Conservation (phyloP, 202 grass and related monocot genomes). For the Schoenoplectus triqueter region DNA sequence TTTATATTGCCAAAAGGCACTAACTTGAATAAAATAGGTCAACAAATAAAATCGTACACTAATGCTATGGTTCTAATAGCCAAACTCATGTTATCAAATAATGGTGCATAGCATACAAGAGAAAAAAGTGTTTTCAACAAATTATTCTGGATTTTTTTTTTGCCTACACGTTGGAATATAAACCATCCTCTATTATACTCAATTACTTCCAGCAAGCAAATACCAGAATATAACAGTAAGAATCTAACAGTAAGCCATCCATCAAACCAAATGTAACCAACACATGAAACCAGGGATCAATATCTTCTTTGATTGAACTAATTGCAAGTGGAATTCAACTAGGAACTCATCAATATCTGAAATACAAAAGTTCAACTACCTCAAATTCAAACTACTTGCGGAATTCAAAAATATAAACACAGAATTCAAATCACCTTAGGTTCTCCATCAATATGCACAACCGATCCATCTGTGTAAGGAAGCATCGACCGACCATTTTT, state of each 20-base stretch:
- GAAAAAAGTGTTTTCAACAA: not conserved
- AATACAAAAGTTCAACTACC: not conserved
- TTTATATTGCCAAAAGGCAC: not conserved
- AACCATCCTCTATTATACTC: not conserved
- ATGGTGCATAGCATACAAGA: not conserved
- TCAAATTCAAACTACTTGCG: not conserved
- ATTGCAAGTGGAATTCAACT: not conserved
- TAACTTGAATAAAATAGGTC: not conserved
- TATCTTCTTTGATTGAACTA: not conserved
- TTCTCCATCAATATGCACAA: conserved; percentile 77
- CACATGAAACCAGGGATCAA: not conserved
- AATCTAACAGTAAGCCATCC: not conserved
- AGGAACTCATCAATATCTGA: not conserved
- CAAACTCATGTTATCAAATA: not conserved
- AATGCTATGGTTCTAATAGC: not conserved
- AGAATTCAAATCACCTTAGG: conserved; percentile 62
- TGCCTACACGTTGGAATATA: not conserved
- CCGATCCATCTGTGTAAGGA: conserved; percentile 62
- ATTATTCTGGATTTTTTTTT: not conserved
- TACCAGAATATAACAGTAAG: not conserved
- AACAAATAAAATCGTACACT: not conserved
- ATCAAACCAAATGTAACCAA: not conserved
- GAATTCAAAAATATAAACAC: conserved; percentile 1
- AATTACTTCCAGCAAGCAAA: not conserved
- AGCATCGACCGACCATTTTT: conserved; percentile 84